phyloP scores from a whole-genome alignment of 2,329 filamentous ascomycete species.

The Penicillium occitanis region DNA sequence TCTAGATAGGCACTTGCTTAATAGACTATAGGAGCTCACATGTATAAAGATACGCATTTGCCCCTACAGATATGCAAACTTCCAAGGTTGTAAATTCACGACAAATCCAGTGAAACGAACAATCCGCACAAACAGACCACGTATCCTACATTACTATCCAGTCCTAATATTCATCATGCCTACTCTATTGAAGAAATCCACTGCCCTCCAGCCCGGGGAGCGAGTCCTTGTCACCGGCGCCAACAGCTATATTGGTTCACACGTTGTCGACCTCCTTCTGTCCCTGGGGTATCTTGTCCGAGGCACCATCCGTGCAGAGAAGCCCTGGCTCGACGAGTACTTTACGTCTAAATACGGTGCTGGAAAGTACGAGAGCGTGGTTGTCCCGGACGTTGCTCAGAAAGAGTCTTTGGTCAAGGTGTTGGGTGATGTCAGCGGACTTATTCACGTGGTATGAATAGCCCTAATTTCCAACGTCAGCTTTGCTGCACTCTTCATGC shows the following conservation, averaged over 20 bases:
- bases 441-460: slow-evolving; percentile 14
- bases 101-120: not conserved
- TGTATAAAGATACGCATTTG: not conserved
- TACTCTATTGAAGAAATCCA: not conserved
- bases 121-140: not conserved
- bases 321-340: slow-evolving; percentile 31
- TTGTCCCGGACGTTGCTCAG: slow-evolving; percentile 42
- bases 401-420: slow-evolving; percentile 9
- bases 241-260: slow-evolving; percentile 44
- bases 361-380: slow-evolving; percentile 36
- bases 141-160: not conserved
- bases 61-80: not conserved
- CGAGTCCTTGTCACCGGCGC: slow-evolving; percentile 40
- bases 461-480: not conserved
- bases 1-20: not conserved
- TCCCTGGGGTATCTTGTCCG: slow-evolving; percentile 44
- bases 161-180: not conserved
- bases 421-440: slow-evolving; percentile 4
- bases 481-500: not conserved
- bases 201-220: not conserved
- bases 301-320: slow-evolving; percentile 42
- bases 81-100: not conserved
- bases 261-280: slow-evolving; percentile 44
- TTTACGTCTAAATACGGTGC: slow-evolving; percentile 29
- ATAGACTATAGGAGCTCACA: not conserved